Percentiles rank a stretch among this genome's conserved stretches.
phyloP scores from a whole-genome alignment of 441 rosid species.

The Croton setiger region DNA sequence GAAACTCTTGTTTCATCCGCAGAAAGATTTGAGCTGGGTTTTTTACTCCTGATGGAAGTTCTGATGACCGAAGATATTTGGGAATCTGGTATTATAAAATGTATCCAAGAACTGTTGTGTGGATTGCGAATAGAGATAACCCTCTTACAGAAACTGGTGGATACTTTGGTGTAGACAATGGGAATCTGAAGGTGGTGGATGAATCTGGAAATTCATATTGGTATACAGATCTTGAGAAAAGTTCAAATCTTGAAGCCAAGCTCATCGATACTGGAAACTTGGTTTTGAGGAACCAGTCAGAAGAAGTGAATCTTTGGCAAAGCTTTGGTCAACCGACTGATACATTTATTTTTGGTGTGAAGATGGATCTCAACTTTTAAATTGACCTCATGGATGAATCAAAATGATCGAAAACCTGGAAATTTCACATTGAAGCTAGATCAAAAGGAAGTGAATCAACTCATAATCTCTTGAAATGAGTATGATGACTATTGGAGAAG shows the following conservation, averaged over 20 bases:
- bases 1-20: slow-evolving; percentile 29
- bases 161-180: slow-evolving; percentile 3
- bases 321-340: slow-evolving; percentile 39
- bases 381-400: slow-evolving; percentile 30
- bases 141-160: slow-evolving; percentile 21
- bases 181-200: slow-evolving; percentile 21
- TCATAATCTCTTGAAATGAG: slow-evolving; percentile 12
- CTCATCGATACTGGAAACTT: slow-evolving; percentile 39
- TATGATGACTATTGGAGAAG: slow-evolving; percentile 27
- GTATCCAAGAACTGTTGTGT: slow-evolving; percentile 25
- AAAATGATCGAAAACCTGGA: slow-evolving; percentile 26
- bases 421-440: slow-evolving; percentile 23
- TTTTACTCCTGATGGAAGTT: slow-evolving; percentile 26
- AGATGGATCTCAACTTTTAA: slow-evolving; percentile 1
- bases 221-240: slow-evolving; percentile 9
- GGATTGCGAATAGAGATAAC: slow-evolving; percentile 37
- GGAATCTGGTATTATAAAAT: slow-evolving; percentile 36
- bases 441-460: slow-evolving; percentile 16
- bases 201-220: neutral
- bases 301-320: slow-evolving; percentile 20
- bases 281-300: slow-evolving; percentile 13
- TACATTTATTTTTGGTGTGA: slow-evolving; percentile 41
- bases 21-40: slow-evolving; percentile 32
- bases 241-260: slow-evolving; percentile 1
- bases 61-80: slow-evolving; percentile 22